phyloP scores from a whole-genome alignment of 805 yeast species.

The Candida taoyuanica region DNA sequence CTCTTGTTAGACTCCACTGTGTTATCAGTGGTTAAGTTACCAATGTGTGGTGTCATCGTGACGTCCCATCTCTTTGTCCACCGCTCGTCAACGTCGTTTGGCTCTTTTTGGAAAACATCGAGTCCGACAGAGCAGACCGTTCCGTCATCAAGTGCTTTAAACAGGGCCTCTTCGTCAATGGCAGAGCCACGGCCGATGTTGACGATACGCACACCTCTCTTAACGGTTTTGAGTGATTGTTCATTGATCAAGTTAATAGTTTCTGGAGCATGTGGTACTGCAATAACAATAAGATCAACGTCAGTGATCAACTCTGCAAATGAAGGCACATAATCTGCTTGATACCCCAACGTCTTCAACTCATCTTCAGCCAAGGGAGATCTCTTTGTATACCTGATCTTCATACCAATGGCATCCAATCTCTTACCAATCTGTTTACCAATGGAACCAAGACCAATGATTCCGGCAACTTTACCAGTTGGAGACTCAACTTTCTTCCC shows the following conservation, averaged over 20 bases:
- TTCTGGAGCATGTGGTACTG: slow-evolving; percentile 59
- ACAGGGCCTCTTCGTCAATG: slow-evolving; percentile 57
- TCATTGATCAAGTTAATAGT: slow-evolving; percentile 52
- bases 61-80: slow-evolving; percentile 57
- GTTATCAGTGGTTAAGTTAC: slow-evolving; percentile 60
- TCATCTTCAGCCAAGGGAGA: slow-evolving; percentile 34
- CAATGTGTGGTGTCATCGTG: slow-evolving; percentile 60
- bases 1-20: slow-evolving; percentile 45
- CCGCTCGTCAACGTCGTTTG: slow-evolving; percentile 40
- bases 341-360: slow-evolving; percentile 38
- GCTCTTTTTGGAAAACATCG: slow-evolving; percentile 69
- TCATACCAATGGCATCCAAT: slow-evolving; percentile 55
- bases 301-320: slow-evolving; percentile 39
- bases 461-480: slow-evolving; percentile 49
- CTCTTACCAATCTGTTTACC: slow-evolving; percentile 61
- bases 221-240: slow-evolving; percentile 41
- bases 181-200: slow-evolving; percentile 74
- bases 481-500: slow-evolving; percentile 49
- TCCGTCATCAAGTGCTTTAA: slow-evolving; percentile 54
- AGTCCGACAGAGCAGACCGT: slow-evolving; percentile 61
- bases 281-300: slow-evolving; percentile 57
- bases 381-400: slow-evolving; percentile 58
- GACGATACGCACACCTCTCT: slow-evolving; percentile 55
- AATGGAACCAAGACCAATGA: slow-evolving; percentile 74
- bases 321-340: slow-evolving; percentile 39